A percentile compares a stretch with the other conserved stretches of the same genome.
Evolutionary conservation across 352 stramenopile genomes (phyloP).

Genomic region (Phytophthora pistaciae): DNA sequence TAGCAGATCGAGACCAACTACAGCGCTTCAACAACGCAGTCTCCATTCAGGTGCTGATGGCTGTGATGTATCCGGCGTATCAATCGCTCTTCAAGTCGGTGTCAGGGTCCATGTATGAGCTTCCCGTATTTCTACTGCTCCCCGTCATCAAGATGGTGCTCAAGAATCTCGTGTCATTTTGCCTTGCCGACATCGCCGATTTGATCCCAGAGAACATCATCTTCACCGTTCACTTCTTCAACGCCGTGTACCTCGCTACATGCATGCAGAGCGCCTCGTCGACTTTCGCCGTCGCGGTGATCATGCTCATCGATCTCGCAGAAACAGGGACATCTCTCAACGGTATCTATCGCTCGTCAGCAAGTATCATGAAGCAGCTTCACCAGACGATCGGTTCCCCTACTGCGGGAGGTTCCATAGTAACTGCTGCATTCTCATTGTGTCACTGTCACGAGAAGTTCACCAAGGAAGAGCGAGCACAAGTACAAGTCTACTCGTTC

Average conservation of each 20-base stretch:
- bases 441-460: conserved; percentile 23
- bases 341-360: conserved; percentile 10
- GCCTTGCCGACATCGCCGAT: conserved; percentile 18
- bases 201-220: conserved; percentile 33
- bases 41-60: conserved; percentile 18
- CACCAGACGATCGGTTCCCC: neutral
- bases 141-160: conserved; percentile 34
- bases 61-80: conserved; percentile 35
- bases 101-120: conserved; percentile 23
- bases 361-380: conserved; percentile 18
- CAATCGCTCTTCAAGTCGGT: conserved; percentile 24
- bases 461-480: conserved; percentile 14
- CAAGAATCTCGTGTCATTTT: conserved; percentile 30
- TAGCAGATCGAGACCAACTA: conserved; percentile 15
- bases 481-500: conserved; percentile 21
- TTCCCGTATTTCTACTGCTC: conserved; percentile 29
- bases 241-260: conserved; percentile 33
- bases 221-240: conserved; percentile 43
- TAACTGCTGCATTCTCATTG: conserved; percentile 7
- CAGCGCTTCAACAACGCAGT: conserved; percentile 6
- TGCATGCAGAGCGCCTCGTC: conserved; percentile 35
- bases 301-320: conserved; percentile 20
- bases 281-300: neutral
- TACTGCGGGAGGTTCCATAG: neutral
- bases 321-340: conserved; percentile 6